A percentile compares a stretch with the other conserved stretches of the same genome.
Evolutionary conservation across 305 asterid genomes (phyloP).

Genomic region (Nicotiana rustica): DNA sequence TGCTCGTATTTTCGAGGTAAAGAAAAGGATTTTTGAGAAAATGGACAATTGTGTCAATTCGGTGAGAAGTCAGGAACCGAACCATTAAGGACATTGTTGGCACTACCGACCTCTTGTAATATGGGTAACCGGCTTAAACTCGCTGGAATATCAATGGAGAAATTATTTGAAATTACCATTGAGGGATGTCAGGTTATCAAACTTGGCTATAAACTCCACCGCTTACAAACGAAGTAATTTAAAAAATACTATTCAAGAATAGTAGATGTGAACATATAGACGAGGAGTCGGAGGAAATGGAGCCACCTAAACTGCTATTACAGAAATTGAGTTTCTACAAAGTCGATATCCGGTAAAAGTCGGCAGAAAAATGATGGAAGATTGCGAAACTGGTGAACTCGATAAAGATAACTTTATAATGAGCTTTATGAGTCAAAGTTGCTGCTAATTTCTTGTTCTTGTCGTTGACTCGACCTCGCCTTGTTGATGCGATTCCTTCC

Average conservation of each 20-base stretch:
- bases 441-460: too few relatives aligned
- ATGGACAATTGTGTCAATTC: too few relatives aligned
- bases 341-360: slow-evolving; percentile 28
- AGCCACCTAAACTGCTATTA: slow-evolving; percentile 55
- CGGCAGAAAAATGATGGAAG: slow-evolving; percentile 48
- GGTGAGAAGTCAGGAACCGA: too few relatives aligned
- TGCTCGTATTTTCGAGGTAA: too few relatives aligned
- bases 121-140: too few relatives aligned
- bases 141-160: too few relatives aligned
- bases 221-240: slow-evolving; percentile 51
- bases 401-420: slow-evolving; percentile 56
- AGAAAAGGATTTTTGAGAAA: too few relatives aligned
- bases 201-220: slow-evolving; percentile 57
- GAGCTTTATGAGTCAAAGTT: slow-evolving; percentile 28
- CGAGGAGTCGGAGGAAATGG: slow-evolving; percentile 49
- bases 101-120: too few relatives aligned
- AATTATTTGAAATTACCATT: slow-evolving; percentile 45
- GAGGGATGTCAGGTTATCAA: slow-evolving; percentile 58
- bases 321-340: slow-evolving; percentile 52
- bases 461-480: too few relatives aligned
- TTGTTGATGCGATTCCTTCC: too few relatives aligned
- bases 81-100: too few relatives aligned
- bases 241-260: too few relatives aligned
- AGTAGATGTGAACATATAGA: slow-evolving; percentile 65
- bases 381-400: slow-evolving; percentile 50